Evolutionary conservation across 2,329 filamentous ascomycete genomes (phyloP), one percentile per base, ranked within the genome.

Genomic region (Bisporella sp.): DNA sequence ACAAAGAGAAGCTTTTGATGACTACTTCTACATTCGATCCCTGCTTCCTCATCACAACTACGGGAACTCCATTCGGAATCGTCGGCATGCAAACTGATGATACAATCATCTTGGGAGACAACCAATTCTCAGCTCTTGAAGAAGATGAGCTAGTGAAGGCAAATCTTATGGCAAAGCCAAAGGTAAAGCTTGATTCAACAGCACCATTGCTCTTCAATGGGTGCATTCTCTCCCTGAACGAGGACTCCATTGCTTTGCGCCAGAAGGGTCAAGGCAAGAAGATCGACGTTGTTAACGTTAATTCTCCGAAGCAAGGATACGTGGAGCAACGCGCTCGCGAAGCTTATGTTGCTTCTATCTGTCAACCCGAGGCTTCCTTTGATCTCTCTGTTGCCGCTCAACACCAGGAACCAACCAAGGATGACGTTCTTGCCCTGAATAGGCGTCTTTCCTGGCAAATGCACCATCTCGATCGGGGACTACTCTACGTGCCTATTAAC

Each of bases 391-490:
- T 49, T 12, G 29, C 30, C 28, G 13, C 37, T 2, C 28, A 52
- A 49, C 13, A 45, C 11, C n/a, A 52, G 11, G 12, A 52, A 3
- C 41, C 41, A 31, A 41, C 5, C 1, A 4, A 41, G 1, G 30
- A 48, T 3, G 35, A 52, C 30, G 30, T 46, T 43, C 31, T 11
- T 2, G 6, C 9, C 8, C 30, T 56, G 9, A 56, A 57, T 43
- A 55, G 53, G 32, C 35, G 42, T 29, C 13, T 57, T 11, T 31
- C 49, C 3, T 57, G 13, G 33, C 9, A 51, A 33, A 47, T 51
- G 6, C 8, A 53, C 1, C 42, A 57, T 29, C 9, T 50, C 2
- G 21, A 50, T 5, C 41, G 31, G 31, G 45, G 44, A 7, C 4
- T 55, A 21, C 30, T 1, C 21, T 54, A 47, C 29, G 42, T 54